Evolutionary conservation across 2,329 filamentous ascomycete genomes (phyloP).

Genomic region (Calonectria crousiana): DNA sequence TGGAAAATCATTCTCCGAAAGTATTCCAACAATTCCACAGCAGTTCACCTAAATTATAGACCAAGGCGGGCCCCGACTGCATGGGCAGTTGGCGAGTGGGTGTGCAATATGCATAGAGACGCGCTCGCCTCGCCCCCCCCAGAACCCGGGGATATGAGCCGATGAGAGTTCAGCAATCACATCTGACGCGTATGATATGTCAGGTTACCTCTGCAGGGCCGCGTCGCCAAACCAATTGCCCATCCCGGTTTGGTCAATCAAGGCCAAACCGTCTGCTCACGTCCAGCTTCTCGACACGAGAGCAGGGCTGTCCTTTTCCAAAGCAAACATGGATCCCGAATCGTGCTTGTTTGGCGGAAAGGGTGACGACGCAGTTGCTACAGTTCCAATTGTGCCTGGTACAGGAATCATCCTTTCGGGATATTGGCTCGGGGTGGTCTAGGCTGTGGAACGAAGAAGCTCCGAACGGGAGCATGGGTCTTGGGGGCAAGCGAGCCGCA

Average conservation of each 20-base stretch:
- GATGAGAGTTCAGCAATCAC: background rate
- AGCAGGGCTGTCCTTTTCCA: background rate
- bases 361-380: background rate
- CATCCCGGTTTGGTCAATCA: slow-evolving; percentile 18
- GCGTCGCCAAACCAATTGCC: background rate
- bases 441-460: slow-evolving; percentile 23
- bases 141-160: background rate
- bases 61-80: background rate
- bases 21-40: background rate
- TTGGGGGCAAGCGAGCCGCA: background rate
- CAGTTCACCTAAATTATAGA: background rate
- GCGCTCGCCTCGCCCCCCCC: slow-evolving; percentile 9
- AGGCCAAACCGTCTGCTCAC: slow-evolving; percentile 17
- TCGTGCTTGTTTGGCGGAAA: background rate
- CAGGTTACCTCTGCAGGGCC: slow-evolving; percentile 1
- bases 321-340: background rate
- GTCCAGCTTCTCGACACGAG: slow-evolving; percentile 1
- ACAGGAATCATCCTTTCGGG: background rate
- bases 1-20: background rate
- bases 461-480: slow-evolving; percentile 15
- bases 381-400: background rate
- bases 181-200: slow-evolving; percentile 11
- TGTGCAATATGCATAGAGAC: background rate
- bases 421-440: slow-evolving; percentile 6
- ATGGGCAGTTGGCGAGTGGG: background rate